Evolutionary conservation across 306 rosid genomes (phyloP), one percentile per base, ranked within the genome.

Genomic region (Prosopis cineraria): DNA sequence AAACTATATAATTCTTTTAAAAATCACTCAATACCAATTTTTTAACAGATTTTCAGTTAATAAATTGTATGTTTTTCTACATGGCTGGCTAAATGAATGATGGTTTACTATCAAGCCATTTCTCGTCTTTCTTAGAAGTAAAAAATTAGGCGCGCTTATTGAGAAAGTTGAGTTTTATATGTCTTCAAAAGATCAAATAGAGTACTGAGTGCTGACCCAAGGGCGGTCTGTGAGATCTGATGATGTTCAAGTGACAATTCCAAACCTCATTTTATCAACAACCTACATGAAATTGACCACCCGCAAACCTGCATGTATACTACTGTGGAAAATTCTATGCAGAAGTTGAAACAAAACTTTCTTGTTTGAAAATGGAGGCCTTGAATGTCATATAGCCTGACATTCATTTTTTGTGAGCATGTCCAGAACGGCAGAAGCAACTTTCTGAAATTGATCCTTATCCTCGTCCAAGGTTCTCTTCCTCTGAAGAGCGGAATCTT

Each of bases 381-480:
- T 52, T 20, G 53, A 52, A 33, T 6, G 80, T 33, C 82, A 75
- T 75, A 86, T 82, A 48, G 68, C 24, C 22, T 20, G 68, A 62
- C 74, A 79, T 16, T 74, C 81, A 31, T 68, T 74, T 30, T 80
- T 76, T 79, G 79, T 81, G 69, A 86, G 90, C 89, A 88, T 71
- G 79, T 84, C 81, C 53, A 88, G 58, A 60, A 86, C 89, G 27
- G 85, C 68, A 66, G 77, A 86, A 81, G 89, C 90, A 64, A 87
- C 89, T 81, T 86, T 87, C 81, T 88, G 89, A 65, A 90, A 84
- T 41, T 67, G 88, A 62, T 86, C 87, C 52, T 80, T 87, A 80
- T 84, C 86, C 72, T 88, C 92, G 70, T 85, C 90, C 5, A 88
- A 72, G 47, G 43, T 63, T 70, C 59, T 87, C 85, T 84, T 88